Conservation (phyloP, 2,329 filamentous ascomycete species). For the Pseudogymnoascus sp. region DNA sequence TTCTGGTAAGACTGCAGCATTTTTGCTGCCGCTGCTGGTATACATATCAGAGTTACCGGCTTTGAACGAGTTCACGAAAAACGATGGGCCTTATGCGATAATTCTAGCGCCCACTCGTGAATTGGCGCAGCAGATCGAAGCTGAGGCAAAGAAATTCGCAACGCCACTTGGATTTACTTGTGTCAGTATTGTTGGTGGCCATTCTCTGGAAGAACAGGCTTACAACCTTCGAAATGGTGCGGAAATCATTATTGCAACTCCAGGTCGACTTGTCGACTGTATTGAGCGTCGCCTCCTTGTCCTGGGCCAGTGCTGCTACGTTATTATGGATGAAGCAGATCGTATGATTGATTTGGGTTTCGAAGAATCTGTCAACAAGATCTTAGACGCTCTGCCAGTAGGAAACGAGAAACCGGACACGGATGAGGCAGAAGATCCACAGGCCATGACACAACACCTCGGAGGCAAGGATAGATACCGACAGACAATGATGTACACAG, state of each 20-base stretch:
- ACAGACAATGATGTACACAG: slow-evolving; percentile 99
- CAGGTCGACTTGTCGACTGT: slow-evolving; percentile 92
- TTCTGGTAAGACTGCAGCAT: slow-evolving; percentile 96
- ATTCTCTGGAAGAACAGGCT: slow-evolving; percentile 88
- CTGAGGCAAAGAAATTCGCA: slow-evolving; percentile 89
- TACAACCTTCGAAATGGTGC: slow-evolving; percentile 86
- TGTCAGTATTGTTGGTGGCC: slow-evolving; percentile 96
- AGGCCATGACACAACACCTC: slow-evolving; percentile 76
- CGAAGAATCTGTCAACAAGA: slow-evolving; percentile 95
- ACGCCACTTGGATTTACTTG: slow-evolving; percentile 85
- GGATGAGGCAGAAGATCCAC: slow-evolving; percentile 80
- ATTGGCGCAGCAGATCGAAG: slow-evolving; percentile 93
- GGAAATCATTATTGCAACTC: slow-evolving; percentile 97
- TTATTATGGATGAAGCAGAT: slow-evolving; percentile 99
- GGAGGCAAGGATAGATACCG: slow-evolving; percentile 74
- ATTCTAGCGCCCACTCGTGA: slow-evolving; percentile 95
- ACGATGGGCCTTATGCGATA: slow-evolving; percentile 94
- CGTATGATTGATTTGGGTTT: slow-evolving; percentile 99
- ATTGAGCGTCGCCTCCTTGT: slow-evolving; percentile 90
- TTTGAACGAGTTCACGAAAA: slow-evolving; percentile 77
- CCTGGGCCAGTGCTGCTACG: slow-evolving; percentile 91
- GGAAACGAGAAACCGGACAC: slow-evolving; percentile 92
- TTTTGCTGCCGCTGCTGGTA: slow-evolving; percentile 82
- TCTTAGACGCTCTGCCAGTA: slow-evolving; percentile 87
- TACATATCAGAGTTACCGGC: slow-evolving; percentile 90